Evolutionary conservation across 2,329 filamentous ascomycete species (phyloP).

Genomic region (Aotearoamyces nothofagi): DNA sequence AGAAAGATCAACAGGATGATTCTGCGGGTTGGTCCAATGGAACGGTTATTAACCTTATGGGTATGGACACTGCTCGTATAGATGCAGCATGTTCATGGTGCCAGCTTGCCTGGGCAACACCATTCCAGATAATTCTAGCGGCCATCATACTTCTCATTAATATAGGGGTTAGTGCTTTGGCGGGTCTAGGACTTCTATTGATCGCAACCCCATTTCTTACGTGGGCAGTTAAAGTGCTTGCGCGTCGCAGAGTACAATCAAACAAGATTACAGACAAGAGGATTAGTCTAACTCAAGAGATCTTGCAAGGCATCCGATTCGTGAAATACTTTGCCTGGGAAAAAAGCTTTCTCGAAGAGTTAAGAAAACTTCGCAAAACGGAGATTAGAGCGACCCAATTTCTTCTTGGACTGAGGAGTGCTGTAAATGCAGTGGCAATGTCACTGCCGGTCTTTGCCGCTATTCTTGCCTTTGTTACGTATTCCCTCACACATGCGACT

Average conservation of each 20-base stretch:
- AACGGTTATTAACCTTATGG: slow-evolving; percentile 51
- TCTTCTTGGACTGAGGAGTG: slow-evolving; percentile 52
- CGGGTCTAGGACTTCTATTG: slow-evolving; percentile 45
- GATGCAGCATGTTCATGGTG: slow-evolving; percentile 49
- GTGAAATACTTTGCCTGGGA: slow-evolving; percentile 58
- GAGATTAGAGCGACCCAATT: slow-evolving; percentile 59
- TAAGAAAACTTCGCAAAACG: slow-evolving; percentile 37
- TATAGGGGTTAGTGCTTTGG: slow-evolving; percentile 45
- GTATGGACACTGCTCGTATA: slow-evolving; percentile 49
- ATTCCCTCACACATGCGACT: slow-evolving; percentile 44
- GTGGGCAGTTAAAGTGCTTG: slow-evolving; percentile 36
- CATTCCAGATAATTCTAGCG: slow-evolving; percentile 40
- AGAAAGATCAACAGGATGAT: too few relatives aligned
- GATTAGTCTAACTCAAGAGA: slow-evolving; percentile 49
- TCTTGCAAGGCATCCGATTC: slow-evolving; percentile 45
- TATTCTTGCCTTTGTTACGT: slow-evolving; percentile 84
- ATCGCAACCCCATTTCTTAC: slow-evolving; percentile 41
- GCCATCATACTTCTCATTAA: slow-evolving; percentile 45
- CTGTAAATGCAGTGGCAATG: slow-evolving; percentile 44
- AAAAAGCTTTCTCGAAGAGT: slow-evolving; percentile 40
- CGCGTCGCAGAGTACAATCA: slow-evolving; percentile 35
- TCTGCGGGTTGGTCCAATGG: slow-evolving; percentile 45
- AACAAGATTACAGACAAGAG: slow-evolving; percentile 52
- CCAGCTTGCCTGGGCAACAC: slow-evolving; percentile 49
- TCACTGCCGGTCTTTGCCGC: slow-evolving; percentile 82